Percentiles rank a stretch among this genome's conserved stretches.
phyloP scores from a whole-genome alignment of 2,329 filamentous ascomycete genomes.

The Beauveria sp. region DNA sequence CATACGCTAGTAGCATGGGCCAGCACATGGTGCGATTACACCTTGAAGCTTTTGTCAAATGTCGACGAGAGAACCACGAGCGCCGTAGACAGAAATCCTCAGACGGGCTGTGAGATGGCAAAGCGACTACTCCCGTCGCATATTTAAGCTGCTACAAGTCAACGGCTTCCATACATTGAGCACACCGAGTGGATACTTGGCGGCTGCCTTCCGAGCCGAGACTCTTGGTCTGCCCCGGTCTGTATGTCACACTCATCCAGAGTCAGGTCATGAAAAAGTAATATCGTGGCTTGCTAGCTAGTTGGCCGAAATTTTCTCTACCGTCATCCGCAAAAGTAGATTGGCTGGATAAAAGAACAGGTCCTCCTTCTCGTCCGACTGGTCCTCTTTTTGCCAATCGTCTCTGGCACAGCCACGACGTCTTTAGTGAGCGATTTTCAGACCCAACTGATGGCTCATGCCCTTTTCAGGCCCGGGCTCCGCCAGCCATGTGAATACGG shows the following conservation, averaged over 20 bases:
- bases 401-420: not conserved
- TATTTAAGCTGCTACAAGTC: no score
- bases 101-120: no score
- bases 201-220: not conserved
- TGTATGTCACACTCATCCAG: not conserved
- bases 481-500: not conserved
- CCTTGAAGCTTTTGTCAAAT: no score
- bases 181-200: not conserved
- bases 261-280: not conserved
- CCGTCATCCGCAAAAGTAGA: not conserved
- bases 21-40: no score
- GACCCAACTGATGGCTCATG: not conserved
- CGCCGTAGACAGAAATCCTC: no score
- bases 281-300: not conserved
- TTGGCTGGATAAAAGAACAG: not conserved
- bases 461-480: not conserved
- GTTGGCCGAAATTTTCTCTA: not conserved
- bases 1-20: no score
- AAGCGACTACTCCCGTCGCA: no score
- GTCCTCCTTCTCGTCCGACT: not conserved
- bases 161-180: not conserved
- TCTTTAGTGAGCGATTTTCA: constrained; percentile 1
- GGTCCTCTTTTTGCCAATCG: not conserved
- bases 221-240: not conserved
- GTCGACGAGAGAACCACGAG: no score